These are phyloP conservation scores for Wallacemonas sp. DNA, from an alignment of 208 protist genomes.

Conservation along the genomic window DNA sequence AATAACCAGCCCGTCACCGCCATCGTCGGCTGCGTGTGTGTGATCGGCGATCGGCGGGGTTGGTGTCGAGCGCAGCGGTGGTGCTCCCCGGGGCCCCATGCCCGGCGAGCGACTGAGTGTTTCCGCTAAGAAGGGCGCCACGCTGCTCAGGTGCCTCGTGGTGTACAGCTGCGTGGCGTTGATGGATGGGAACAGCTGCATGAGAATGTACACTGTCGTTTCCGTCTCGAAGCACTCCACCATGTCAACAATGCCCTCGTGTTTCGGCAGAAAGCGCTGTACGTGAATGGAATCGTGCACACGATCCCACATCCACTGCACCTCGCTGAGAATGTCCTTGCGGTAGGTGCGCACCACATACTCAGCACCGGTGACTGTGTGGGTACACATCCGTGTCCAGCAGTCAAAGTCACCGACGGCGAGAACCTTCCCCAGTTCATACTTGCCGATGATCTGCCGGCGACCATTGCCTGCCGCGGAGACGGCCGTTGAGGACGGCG, in stretches of 20 bases:
- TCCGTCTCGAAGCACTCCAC: conserved; percentile 85
- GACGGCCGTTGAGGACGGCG: neutral
- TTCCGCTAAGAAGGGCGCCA: conserved; percentile 12
- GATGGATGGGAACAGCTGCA: conserved; percentile 74
- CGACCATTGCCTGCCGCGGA: neutral
- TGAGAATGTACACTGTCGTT: conserved; percentile 82
- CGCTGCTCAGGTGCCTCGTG: conserved; percentile 5
- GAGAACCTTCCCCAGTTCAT: conserved; percentile 77
- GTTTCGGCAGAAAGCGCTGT: conserved; percentile 73
- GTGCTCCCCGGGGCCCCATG: neutral
- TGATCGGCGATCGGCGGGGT: too few relatives aligned
- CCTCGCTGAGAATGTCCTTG: conserved; percentile 68
- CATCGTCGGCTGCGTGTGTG: too few relatives aligned
- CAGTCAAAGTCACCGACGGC: conserved; percentile 86
- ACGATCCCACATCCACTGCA: conserved; percentile 85
- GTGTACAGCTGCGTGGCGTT: conserved; percentile 70
- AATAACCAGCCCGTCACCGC: too few relatives aligned
- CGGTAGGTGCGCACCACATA: conserved; percentile 85
- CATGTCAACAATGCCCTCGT: conserved; percentile 84
- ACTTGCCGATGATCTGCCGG: conserved; percentile 78
- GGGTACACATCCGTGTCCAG: conserved; percentile 74
- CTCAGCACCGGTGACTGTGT: conserved; percentile 70
- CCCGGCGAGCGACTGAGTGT: neutral
- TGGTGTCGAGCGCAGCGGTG: too few relatives aligned
- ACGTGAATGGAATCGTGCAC: conserved; percentile 79